Conservation (phyloP, 116 monocot genomes). For the Dioscorea cayenensis region DNA sequence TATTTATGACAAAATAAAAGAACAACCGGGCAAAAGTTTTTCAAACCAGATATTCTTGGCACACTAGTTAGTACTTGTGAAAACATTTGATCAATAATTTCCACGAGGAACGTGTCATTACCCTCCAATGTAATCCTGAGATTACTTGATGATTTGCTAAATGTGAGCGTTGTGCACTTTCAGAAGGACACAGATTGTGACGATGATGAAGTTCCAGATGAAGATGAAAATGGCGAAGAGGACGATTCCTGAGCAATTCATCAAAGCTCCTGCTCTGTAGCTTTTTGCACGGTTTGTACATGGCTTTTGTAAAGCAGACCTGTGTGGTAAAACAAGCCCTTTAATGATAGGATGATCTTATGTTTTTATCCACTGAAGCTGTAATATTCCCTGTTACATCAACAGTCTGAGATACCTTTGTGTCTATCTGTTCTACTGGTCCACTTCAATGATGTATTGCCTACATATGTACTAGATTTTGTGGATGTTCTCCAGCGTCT, state of each 20-base stretch:
- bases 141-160: neutral
- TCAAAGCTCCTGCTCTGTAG: neutral
- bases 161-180: neutral
- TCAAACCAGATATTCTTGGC: too few relatives aligned
- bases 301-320: constrained; percentile 2
- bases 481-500: too few relatives aligned
- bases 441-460: too few relatives aligned
- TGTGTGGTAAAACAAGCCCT: neutral
- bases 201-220: constrained; percentile 30
- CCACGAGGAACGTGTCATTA: neutral
- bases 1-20: too few relatives aligned
- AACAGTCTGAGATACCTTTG: neutral
- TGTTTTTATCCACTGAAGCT: neutral
- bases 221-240: constrained; percentile 25
- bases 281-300: neutral
- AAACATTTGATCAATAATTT: too few relatives aligned
- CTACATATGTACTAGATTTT: too few relatives aligned
- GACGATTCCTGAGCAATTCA: neutral
- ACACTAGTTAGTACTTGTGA: too few relatives aligned
- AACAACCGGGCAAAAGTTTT: too few relatives aligned
- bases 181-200: constrained; percentile 18
- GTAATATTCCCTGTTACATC: neutral
- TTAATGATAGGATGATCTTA: neutral
- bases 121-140: neutral
- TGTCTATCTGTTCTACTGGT: too few relatives aligned